A percentile compares a stretch with the other conserved stretches of the same genome.
phyloP scores from a whole-genome alignment of 106 monocot species.

The Iris macrosiphon region DNA sequence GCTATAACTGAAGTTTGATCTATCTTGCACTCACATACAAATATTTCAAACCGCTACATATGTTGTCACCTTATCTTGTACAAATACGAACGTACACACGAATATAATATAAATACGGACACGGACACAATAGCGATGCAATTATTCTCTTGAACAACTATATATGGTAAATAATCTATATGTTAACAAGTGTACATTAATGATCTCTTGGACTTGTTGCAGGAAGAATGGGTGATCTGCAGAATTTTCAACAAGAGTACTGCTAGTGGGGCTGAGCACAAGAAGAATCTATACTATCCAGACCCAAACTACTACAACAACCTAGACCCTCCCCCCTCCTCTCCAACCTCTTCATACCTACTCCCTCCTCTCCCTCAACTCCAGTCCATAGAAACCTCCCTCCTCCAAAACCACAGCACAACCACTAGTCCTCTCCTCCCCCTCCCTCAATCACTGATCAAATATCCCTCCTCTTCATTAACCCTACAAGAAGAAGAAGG shows the following conservation, averaged over 20 bases:
- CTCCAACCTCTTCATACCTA: conserved; percentile 14
- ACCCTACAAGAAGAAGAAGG: conserved; percentile 9
- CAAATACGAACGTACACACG: neutral
- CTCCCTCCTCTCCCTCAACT: too few relatives aligned
- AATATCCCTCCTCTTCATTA: neutral
- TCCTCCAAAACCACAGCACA: conserved; percentile 1
- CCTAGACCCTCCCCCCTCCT: conserved; percentile 17
- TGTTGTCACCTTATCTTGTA: neutral
- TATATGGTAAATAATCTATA: neutral
- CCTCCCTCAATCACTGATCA: neutral
- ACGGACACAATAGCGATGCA: too few relatives aligned
- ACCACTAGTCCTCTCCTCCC: conserved; percentile 10
- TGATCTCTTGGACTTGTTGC: conserved; percentile 4
- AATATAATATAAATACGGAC: too few relatives aligned
- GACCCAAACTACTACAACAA: conserved; percentile 18
- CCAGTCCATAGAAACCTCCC: neutral
- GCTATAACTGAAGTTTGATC: too few relatives aligned
- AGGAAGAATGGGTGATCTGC: conserved; percentile 99
- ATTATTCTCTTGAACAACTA: too few relatives aligned
- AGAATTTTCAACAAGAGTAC: conserved; percentile 96
- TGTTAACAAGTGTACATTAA: neutral
- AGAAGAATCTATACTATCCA: conserved; percentile 37
- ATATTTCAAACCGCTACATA: neutral
- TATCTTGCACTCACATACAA: neutral
- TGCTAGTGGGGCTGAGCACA: conserved; percentile 30